These are phyloP conservation scores for Hymenoscyphus fraxineus DNA, from an alignment of 2,329 filamentous ascomycete genomes.

Conservation along the genomic window DNA sequence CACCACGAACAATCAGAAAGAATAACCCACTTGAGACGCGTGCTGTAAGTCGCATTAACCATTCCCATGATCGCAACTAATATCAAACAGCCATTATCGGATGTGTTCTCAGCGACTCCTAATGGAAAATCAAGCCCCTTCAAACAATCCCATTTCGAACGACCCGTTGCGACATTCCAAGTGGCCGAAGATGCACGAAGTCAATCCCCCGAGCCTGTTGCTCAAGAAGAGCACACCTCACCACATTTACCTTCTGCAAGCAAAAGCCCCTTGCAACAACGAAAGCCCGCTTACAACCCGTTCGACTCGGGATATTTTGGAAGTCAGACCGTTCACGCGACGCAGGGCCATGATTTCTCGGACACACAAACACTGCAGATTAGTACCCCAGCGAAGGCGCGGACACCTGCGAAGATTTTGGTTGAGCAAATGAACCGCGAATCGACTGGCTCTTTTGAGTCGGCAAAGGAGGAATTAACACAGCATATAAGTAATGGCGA, in stretches of 20 bases:
- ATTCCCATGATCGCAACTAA: conserved; percentile 21
- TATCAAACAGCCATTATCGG: conserved; percentile 51
- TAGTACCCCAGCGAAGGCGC: conserved; percentile 14
- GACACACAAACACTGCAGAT: conserved; percentile 12
- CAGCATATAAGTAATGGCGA: conserved; percentile 19
- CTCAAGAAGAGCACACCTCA: conserved; percentile 40
- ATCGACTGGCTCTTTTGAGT: conserved; percentile 39
- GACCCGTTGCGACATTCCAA: conserved; percentile 48
- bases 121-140: conserved; percentile 44
- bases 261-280: conserved; percentile 19
- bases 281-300: conserved; percentile 30
- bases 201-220: conserved; percentile 11
- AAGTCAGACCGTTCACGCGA: conserved; percentile 44
- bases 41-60: conserved; percentile 49
- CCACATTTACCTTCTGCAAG: conserved; percentile 9
- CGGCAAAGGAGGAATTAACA: conserved; percentile 45
- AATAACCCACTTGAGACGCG: conserved; percentile 54
- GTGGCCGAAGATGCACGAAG: conserved; percentile 51
- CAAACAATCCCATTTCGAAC: conserved; percentile 36
- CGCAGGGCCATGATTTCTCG: conserved; percentile 19
- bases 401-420: conserved; percentile 5
- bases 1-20: conserved; percentile 68
- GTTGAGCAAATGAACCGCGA: conserved; percentile 21
- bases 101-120: conserved; percentile 54
- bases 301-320: conserved; percentile 71